These are phyloP conservation scores for Puccinia hordei DNA, from an alignment of 1,284 basidiomycete species.

Conservation along the genomic window DNA sequence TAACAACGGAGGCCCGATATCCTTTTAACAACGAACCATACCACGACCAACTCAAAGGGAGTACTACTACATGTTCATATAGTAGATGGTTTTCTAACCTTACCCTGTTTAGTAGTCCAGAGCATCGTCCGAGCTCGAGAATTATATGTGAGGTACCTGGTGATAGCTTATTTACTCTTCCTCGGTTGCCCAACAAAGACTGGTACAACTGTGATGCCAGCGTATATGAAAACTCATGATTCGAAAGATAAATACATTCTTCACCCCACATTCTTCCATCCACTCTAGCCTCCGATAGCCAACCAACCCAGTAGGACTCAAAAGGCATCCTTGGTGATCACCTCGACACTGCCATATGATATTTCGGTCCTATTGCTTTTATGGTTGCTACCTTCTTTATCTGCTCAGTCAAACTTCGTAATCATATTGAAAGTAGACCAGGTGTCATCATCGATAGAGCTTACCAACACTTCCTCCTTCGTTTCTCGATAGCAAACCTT, in stretches of 20 bases:
- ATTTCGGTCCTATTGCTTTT: background rate
- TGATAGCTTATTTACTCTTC: background rate
- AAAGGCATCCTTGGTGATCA: background rate
- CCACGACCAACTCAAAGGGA: background rate
- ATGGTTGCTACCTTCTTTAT: background rate
- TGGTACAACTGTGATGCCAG: conserved; percentile 8
- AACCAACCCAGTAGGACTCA: background rate
- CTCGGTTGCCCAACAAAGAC: conserved; percentile 30
- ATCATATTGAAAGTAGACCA: background rate
- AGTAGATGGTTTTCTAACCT: conserved; percentile 10
- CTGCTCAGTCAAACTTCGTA: background rate
- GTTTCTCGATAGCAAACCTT: background rate
- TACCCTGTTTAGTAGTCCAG: conserved; percentile 7
- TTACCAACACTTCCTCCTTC: background rate
- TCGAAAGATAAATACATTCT: background rate
- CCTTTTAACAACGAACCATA: conserved; percentile 11
- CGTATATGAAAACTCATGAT: conserved; percentile 10
- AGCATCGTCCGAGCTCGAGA: conserved; percentile 13
- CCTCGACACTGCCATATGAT: conserved; percentile 14
- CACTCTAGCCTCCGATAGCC: background rate
- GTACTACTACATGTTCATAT: background rate
- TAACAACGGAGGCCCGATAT: conserved; percentile 12
- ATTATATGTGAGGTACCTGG: background rate
- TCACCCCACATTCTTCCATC: background rate
- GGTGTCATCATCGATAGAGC: conserved; percentile 30